Base-by-base conservation (phyloP, 371 early-diverging fungal genomes). In the Chytridium lagenaria region DNA sequence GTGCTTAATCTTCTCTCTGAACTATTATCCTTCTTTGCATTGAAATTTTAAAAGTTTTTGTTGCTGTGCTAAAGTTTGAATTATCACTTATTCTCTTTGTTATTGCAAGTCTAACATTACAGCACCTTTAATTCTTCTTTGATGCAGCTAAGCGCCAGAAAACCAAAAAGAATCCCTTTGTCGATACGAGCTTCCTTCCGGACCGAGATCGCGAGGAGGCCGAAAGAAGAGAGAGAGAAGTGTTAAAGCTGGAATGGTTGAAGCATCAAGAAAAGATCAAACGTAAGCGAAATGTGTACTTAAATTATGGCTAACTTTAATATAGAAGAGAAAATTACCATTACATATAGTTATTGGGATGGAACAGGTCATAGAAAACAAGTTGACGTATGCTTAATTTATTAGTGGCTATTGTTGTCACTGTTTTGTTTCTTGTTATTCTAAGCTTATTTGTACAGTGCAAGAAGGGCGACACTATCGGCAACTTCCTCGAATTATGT, bases 271-370 rank as follows among this genome's bases (percentile, higher is more conserved):
- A 95, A 44, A 82, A 83, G 40, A 83, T 80, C 66, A 84, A 86
- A 88, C 90, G 71, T 94, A 92, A 73, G 86, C 22, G 0, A 34
- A 23, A 2, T 31, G 31, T 36, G 26, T 66, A 38, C 44, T 52
- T 12, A 57, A 7, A n/a, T n/a, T n/a, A n/a, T n/a, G n/a, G n/a
- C n/a, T n/a, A n/a, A n/a, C n/a, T n/a, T 72, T 61, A 0, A 15
- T 73, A 37, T 77, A 91, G 90, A 90, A 59, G 94, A 97, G 79
- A 79, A 84, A 15, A 93, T 97, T 50, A 75, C 79, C 22, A 91
- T 97, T 69, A 94, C 95, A 23, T 97, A 95, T 77, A 92, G 92
- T 67, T 97, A 92, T 76, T 97, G 98, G 98, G 97, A 97, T 81
- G 98, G 98, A 3, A 87, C 92, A 30, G 98, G 98, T 0, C 97